phyloP scores from a whole-genome alignment of 2,329 filamentous ascomycete genomes.

The Diaporthe sp. region DNA sequence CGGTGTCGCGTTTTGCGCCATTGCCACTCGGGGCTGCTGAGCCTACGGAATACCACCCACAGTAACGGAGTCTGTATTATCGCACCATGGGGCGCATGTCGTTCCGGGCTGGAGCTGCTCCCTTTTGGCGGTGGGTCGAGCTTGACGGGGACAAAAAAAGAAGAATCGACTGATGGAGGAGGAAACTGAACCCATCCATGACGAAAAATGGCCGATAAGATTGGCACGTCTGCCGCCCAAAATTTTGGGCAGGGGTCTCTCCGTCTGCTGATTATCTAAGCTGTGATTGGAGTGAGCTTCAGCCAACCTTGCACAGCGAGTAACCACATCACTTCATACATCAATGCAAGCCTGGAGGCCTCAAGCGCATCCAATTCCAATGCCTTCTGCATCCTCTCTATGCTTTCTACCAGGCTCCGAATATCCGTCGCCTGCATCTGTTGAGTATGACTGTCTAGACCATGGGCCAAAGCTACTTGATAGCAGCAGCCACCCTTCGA shows the following conservation, averaged over 20 bases:
- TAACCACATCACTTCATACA: neutral
- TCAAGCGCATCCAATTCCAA: neutral
- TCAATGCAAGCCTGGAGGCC: constrained; percentile 2
- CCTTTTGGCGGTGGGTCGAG: neutral
- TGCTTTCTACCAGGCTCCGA: neutral
- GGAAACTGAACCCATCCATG: constrained; percentile 17
- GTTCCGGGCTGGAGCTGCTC: neutral
- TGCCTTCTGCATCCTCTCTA: neutral
- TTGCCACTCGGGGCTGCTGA: constrained; percentile 24
- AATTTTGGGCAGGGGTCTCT: constrained; percentile 26
- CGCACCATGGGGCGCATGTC: constrained; percentile 23
- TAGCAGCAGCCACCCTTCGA: neutral
- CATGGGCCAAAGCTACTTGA: neutral
- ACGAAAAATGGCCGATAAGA: constrained; percentile 36
- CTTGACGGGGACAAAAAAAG: neutral
- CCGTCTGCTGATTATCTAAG: constrained; percentile 17
- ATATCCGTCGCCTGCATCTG: neutral
- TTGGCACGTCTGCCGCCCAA: neutral
- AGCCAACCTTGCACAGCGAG: neutral
- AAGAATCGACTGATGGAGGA: constrained; percentile 26
- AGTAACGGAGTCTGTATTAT: constrained; percentile 15
- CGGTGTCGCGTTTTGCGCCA: constrained; percentile 39
- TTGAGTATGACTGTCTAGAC: neutral
- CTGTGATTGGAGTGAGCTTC: neutral
- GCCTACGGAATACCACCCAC: neutral